Base-by-base conservation (phyloP, 2,329 filamentous ascomycete species). In the Plenodomus lindquistii region DNA sequence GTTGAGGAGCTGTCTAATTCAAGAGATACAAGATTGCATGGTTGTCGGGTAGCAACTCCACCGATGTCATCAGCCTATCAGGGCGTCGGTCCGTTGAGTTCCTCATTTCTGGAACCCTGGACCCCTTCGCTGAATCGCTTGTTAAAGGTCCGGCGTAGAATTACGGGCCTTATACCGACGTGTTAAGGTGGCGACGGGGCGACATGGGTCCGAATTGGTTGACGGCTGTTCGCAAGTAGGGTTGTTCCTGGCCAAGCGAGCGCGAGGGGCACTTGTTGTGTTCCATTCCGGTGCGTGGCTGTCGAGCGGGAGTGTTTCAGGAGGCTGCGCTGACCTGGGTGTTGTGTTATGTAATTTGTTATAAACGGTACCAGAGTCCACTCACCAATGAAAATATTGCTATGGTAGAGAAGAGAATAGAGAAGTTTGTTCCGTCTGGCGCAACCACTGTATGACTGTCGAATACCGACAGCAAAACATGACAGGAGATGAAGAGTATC, bases 261-360 rank as follows among this genome's bases (percentile, higher is more conserved):
- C 44, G 41, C 50, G 49, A 53, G 46, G 45, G 43, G 42, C 45
- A 46, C 22, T 41, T 43, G 47, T 40, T 24, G 37, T 15, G 43
- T 45, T 21, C 22, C 44, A 35, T 46, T 53, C 44, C 43, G 36
- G 24, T 24, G 15, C 31, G 34, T 36, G 39, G 40, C 44, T 48
- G 39, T 35, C 27, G 27, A 40, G n/a, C 21, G 19, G 34, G 21
- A 37, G 36, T 16, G 48, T 46, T 50, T 46, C 47, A 50, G 21
- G 31, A 35, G 46, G 35, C 40, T 20, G 19, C 41, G 20, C 37
- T n/a, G 21, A 24, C 9, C 27, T 8, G 11, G 6, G 15, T 31
- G n/a, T n/a, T n/a, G n/a, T n/a, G n/a, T n/a, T n/a, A n/a, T n/a
- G n/a, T n/a, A n/a, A n/a, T n/a, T n/a, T n/a, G n/a, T n/a, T n/a